Percentiles rank a stretch among this genome's conserved stretches.
Conservation (phyloP, 345 rosid genomes). For the Nephelium lappaceum region DNA sequence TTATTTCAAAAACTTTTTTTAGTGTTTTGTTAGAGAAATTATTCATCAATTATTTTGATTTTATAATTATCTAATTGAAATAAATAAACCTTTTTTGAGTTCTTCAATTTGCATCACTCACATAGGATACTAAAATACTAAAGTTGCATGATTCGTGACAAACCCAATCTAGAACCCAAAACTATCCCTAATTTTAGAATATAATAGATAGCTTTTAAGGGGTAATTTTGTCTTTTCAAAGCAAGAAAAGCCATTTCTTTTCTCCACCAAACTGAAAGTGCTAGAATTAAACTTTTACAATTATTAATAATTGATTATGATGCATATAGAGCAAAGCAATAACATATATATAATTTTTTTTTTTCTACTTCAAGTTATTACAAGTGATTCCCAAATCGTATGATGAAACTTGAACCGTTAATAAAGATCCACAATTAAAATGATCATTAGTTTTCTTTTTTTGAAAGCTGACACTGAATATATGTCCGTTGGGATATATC, state of each 20-base stretch:
- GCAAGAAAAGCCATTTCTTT: not conserved
- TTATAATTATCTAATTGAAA: too few relatives aligned
- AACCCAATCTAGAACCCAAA: not conserved
- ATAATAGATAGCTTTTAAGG: not conserved
- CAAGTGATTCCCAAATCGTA: too few relatives aligned
- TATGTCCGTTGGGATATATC: too few relatives aligned
- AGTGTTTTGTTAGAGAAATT: not conserved
- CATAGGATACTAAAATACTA: constrained; percentile 3
- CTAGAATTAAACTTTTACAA: not conserved
- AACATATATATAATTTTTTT: not conserved
- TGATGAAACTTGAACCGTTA: too few relatives aligned
- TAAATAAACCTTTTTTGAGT: not conserved
- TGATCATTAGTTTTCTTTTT: too few relatives aligned
- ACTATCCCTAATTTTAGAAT: not conserved
- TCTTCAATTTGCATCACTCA: not conserved
- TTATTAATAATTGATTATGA: not conserved
- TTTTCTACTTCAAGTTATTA: too few relatives aligned
- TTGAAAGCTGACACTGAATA: too few relatives aligned
- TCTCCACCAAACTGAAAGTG: not conserved
- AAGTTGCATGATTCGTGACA: not conserved
- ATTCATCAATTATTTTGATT: too few relatives aligned
- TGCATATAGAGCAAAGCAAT: not conserved
- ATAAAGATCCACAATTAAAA: too few relatives aligned
- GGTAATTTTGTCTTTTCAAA: not conserved
- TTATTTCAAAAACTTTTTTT: too few relatives aligned